phyloP scores from a whole-genome alignment of 139 green algal species.

The Auxenochlorella pyrenoidosa region DNA sequence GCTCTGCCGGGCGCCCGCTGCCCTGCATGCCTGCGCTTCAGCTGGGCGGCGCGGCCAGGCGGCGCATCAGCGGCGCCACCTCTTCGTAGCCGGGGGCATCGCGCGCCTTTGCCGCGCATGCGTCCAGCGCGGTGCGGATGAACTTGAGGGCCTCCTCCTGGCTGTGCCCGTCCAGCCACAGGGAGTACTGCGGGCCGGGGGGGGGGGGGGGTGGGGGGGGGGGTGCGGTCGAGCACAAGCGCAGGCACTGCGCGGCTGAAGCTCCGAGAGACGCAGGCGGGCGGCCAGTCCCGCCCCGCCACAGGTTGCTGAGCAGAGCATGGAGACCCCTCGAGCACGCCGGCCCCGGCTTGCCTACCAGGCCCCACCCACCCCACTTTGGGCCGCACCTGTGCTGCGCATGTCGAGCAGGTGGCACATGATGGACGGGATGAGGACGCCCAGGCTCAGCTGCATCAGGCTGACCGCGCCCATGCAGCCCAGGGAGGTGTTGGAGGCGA shows the following conservation, averaged over 20 bases:
- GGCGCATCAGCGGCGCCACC: conserved; percentile 36
- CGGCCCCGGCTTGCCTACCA: too few relatives aligned
- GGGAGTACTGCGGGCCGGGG: conserved; percentile 82
- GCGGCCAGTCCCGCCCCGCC: too few relatives aligned
- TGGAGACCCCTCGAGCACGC: too few relatives aligned
- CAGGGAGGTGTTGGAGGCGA: conserved; percentile 41
- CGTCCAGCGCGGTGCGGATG: conserved; percentile 46
- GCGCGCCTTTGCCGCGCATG: conserved; percentile 15
- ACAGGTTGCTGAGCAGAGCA: too few relatives aligned
- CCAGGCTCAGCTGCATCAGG: conserved; percentile 58
- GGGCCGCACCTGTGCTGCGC: conserved; percentile 5
- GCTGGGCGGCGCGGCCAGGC: neutral
- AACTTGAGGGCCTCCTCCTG: conserved; percentile 55
- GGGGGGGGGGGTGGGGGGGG: neutral
- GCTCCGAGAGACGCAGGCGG: too few relatives aligned
- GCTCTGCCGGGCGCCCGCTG: too few relatives aligned
- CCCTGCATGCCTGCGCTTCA: neutral
- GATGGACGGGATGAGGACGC: conserved; percentile 53
- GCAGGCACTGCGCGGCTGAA: too few relatives aligned
- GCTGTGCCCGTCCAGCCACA: conserved; percentile 93
- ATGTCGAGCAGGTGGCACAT: conserved; percentile 36
- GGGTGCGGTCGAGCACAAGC: too few relatives aligned
- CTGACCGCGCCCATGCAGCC: conserved; percentile 55
- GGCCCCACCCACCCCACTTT: too few relatives aligned
- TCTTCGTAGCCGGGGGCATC: conserved; percentile 17